phyloP scores from a whole-genome alignment of 2,329 filamentous ascomycete species.

The Ophioceras dolichostomum region DNA sequence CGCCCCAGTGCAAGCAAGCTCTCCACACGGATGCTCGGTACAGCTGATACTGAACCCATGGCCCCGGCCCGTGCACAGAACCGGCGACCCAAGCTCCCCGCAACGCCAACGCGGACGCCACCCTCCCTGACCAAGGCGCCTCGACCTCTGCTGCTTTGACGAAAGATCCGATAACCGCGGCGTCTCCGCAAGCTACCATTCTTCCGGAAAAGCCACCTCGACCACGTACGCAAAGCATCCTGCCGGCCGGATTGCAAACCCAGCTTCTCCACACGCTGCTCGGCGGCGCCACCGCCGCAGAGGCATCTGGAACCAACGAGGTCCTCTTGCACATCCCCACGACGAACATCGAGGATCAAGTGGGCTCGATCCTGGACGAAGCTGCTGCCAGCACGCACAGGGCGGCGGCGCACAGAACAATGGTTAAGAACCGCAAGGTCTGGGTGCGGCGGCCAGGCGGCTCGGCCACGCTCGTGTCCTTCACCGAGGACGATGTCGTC shows the following conservation, averaged over 20 bases:
- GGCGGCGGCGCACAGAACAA: too few relatives aligned
- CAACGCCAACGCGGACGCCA: background rate
- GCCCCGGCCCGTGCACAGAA: too few relatives aligned
- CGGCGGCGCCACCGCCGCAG: background rate
- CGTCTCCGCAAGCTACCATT: background rate
- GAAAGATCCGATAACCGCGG: background rate
- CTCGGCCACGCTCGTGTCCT: slow-evolving; percentile 77
- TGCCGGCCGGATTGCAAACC: slow-evolving; percentile 15
- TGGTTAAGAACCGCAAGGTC: slow-evolving; percentile 61
- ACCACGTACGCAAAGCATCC: background rate
- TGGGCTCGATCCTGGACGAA: slow-evolving; percentile 22
- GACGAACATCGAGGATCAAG: slow-evolving; percentile 19
- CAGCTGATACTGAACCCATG: too few relatives aligned
- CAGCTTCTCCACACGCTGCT: slow-evolving; percentile 1
- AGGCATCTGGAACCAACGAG: too few relatives aligned
- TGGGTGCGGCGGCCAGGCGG: slow-evolving; percentile 86
- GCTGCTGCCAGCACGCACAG: too few relatives aligned
- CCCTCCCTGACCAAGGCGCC: too few relatives aligned
- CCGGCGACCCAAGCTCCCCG: background rate
- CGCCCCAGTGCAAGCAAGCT: too few relatives aligned
- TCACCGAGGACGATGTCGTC: slow-evolving; percentile 79
- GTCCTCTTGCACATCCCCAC: slow-evolving; percentile 11
- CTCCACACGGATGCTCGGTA: too few relatives aligned
- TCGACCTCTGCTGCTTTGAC: too few relatives aligned
- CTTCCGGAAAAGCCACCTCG: background rate